Evolutionary conservation across 208 protist species (phyloP).

Genomic region (Trypanosoma cruzi): DNA sequence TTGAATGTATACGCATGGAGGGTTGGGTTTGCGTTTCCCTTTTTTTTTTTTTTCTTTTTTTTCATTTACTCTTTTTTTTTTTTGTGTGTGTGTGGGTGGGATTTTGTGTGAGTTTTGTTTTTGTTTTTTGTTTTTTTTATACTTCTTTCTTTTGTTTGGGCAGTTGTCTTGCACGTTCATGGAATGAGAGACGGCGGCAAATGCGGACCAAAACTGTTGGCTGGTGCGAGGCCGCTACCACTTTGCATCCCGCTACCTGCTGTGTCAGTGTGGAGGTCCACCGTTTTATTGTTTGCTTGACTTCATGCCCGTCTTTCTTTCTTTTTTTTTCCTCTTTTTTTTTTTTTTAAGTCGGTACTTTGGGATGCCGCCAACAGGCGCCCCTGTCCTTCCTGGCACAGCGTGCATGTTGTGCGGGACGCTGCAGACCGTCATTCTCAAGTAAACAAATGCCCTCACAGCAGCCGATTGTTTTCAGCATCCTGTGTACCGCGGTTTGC

Average conservation of each 20-base stretch:
- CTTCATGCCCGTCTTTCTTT: not conserved
- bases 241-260: not conserved
- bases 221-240: not conserved
- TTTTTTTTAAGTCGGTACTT: too few species aligned
- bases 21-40: not conserved
- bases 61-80: not conserved
- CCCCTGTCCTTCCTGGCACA: conserved; percentile 17
- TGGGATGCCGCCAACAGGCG: not conserved
- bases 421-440: conserved; percentile 56
- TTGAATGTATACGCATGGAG: too few species aligned
- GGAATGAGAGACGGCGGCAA: too few species aligned
- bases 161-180: too few species aligned
- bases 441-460: conserved; percentile 49
- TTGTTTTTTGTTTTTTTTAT: conserved; percentile 13
- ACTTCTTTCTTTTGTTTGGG: not conserved
- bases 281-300: too few species aligned
- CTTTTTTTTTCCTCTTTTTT: conserved; percentile 1
- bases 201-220: not conserved
- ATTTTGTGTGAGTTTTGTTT: conserved; percentile 12
- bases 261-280: not conserved
- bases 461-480: conserved; percentile 36
- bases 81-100: not conserved
- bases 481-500: conserved; percentile 86
- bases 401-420: conserved; percentile 63
- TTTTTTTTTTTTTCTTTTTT: conserved; percentile 5